Evolutionary conservation across 2,329 filamentous ascomycete genomes (phyloP).

Genomic region (Byssoonygena ceratinophila): DNA sequence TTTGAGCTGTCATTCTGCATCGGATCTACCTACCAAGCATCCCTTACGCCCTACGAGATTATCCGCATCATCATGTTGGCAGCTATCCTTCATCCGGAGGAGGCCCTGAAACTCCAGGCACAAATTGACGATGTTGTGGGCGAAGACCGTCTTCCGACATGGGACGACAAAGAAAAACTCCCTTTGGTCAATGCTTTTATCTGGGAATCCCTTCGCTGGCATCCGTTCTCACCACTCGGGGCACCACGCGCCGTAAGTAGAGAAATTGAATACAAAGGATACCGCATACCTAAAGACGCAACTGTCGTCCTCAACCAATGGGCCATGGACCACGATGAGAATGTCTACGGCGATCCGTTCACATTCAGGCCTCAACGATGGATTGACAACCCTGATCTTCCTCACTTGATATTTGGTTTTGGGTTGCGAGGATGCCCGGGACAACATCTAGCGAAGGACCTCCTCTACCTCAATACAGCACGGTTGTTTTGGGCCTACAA

Average conservation of each 20-base stretch:
- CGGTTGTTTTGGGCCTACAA: conserved; percentile 42
- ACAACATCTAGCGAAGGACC: conserved; percentile 25
- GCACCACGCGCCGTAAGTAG: neutral
- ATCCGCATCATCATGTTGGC: conserved; percentile 36
- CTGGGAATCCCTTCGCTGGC: neutral
- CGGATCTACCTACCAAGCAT: neutral
- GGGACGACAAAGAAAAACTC: neutral
- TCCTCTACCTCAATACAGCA: conserved; percentile 46
- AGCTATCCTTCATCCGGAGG: conserved; percentile 43
- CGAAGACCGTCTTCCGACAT: conserved; percentile 21
- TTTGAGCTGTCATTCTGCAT: neutral
- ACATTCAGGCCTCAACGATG: conserved; percentile 34
- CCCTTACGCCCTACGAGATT: neutral
- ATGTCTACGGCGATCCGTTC: conserved; percentile 30
- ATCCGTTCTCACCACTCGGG: neutral
- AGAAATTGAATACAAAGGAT: conserved; percentile 33
- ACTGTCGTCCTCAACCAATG: conserved; percentile 36
- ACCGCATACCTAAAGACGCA: conserved; percentile 40
- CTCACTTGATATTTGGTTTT: conserved; percentile 48
- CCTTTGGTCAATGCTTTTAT: neutral
- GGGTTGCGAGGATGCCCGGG: conserved; percentile 42
- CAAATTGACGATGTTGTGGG: conserved; percentile 35
- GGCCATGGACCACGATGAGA: conserved; percentile 35
- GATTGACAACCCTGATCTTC: conserved; percentile 38
- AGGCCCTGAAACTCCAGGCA: conserved; percentile 43